Base-by-base conservation (phyloP, 2,329 filamentous ascomycete species). In the Aspergillus nomiae region DNA sequence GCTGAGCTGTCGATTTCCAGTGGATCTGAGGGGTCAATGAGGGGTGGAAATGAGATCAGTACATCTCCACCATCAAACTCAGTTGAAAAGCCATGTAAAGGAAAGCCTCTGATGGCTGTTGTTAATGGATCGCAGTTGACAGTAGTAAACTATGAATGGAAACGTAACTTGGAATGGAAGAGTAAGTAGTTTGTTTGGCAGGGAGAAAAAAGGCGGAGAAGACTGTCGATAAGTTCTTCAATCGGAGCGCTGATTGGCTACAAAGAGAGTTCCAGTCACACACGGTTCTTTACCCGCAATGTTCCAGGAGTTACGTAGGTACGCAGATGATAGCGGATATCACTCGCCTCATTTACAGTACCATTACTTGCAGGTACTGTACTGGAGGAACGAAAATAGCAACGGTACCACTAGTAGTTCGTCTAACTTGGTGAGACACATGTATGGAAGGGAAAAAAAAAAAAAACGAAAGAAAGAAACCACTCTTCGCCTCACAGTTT, bases 21-120 rank as follows among this genome's bases (percentile, higher is more conserved):
- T 60, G 56, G 56, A 59, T 51, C 50, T 7, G 26, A 41, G 56
- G 57, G 56, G 53, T 55, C 38, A 59, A 53, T 55, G 38, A 43
- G 34, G 50, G 48, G 55, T 58, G 26, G 32, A 55, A 55, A 24
- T 38, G 51, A 14, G 51, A 55, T 55, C 51, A 55, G 24, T 26
- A 38, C 32, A 55, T 55, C 51, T 41, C 51, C 51, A 59, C 45
- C 45, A 32, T 51, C 14, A 59, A 55, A 55, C 32, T 55, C 21
- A 55, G 51, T 38, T 38, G n/a, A 21, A 55, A 26, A 38, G 51
- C 34, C 51, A 36, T 36, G n/a, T 36, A 48, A 26, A 48, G 24
- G 36, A 38, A 55, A 36, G 8, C 28, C 48, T n/a, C 48, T 28
- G 28, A 51, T 32, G 28, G 28, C 28, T 51, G 19, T n/a, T 32